Base-by-base conservation (phyloP, 441 rosid species). In the Jatropha podagrica region DNA sequence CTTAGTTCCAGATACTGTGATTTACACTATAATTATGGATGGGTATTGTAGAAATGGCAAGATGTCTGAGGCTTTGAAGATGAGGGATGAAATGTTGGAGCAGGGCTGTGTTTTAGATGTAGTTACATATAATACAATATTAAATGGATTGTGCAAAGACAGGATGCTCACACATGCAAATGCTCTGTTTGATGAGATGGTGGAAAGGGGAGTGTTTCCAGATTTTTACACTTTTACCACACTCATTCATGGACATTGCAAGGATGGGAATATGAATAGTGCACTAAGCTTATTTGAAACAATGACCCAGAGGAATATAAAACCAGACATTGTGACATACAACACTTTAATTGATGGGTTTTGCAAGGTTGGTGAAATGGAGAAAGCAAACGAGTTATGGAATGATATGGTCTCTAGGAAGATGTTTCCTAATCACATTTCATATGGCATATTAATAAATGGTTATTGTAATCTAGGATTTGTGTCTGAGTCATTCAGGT, bases 311-410 rank as follows among this genome's bases (percentile, higher is more conserved):
- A 83, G 83, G 83, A 89, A 84, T 77, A 89, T 92, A 74, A 89
- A 83, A 75, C 86, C 92, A 23, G 97, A 94, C 68, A 84, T 88
- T 72, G 97, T 92, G 83, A 88, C 97, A 0, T 92, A 82, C 84
- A 92, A 92, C 83, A 87, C 93, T 13, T 74, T 92, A 66, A 79
- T 94, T 76, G 92, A 91, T 61, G 97, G 97, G 74, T 91, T 91
- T 81, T 89, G 97, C 82, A 90, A 88, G 83, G 80, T 75, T 54
- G 91, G 93, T 71, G 91, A 92, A 74, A 80, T 92, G 77, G 87
- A 85, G 56, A 85, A 84, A 79, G 91, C 92, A 52, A 84, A 79
- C 38, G 78, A 87, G 72, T 66, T 94, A 67, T 92, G 97, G 97
- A 69, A 72, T 75, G 87, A 83, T 72, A 91, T 92, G 92, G 77